Percentiles rank a stretch among this genome's conserved stretches.
Conservation (phyloP, 2,329 filamentous ascomycete genomes). For the Chrysosporium keratinophilum region DNA sequence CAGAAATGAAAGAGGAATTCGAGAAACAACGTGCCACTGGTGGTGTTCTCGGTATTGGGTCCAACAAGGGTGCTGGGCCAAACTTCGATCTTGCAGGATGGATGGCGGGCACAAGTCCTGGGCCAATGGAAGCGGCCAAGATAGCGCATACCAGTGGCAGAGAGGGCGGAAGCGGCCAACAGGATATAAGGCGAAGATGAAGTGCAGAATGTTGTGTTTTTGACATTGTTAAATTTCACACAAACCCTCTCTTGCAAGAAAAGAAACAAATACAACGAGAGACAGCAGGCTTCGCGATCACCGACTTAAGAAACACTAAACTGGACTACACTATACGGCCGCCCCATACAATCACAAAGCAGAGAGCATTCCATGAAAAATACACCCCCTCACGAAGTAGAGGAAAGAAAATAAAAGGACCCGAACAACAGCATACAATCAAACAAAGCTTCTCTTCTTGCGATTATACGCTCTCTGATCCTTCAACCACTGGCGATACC, state of each 20-base stretch:
- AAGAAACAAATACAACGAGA: background rate
- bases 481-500: slow-evolving; percentile 92
- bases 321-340: background rate
- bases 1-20: slow-evolving; percentile 54
- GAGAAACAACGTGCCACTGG: slow-evolving; percentile 76
- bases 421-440: background rate
- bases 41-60: slow-evolving; percentile 46
- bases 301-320: too few relatives aligned
- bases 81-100: slow-evolving; percentile 60
- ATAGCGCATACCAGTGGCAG: slow-evolving; percentile 17
- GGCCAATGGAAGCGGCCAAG: slow-evolving; percentile 25
- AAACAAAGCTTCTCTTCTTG: slow-evolving; percentile 51
- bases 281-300: too few relatives aligned
- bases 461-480: slow-evolving; percentile 95
- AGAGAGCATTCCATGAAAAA: background rate
- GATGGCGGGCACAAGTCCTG: slow-evolving; percentile 49
- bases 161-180: background rate
- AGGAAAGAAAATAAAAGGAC: background rate
- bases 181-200: slow-evolving; percentile 7
- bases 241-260: too few relatives aligned
- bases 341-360: background rate
- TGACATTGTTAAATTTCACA: background rate
- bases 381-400: background rate
- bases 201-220: background rate
- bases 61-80: slow-evolving; percentile 37